A percentile compares a stretch with the other conserved stretches of the same genome.
Conservation (phyloP, 1,284 basidiomycete species). For the Ustilago vetiveriae region DNA sequence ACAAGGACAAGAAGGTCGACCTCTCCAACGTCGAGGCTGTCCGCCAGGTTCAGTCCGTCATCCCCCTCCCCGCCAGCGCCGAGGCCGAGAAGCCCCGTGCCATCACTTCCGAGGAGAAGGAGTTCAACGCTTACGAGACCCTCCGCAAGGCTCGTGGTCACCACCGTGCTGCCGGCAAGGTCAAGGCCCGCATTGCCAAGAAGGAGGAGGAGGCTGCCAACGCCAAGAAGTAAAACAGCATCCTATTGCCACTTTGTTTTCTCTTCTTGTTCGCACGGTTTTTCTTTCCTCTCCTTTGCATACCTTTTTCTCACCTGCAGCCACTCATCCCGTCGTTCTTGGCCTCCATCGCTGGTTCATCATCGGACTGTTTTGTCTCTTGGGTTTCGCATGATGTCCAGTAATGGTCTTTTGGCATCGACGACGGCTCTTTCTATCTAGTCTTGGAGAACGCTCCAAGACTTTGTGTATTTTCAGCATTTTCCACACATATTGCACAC, state of each 20-base stretch:
- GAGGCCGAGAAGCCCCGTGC: constrained; percentile 85
- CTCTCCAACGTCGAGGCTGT: constrained; percentile 84
- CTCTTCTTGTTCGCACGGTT: not conserved
- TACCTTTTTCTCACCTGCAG: constrained; percentile 3
- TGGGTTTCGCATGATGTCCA: not conserved
- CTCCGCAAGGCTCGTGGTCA: constrained; percentile 87
- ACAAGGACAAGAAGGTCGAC: constrained; percentile 84
- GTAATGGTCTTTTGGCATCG: not conserved
- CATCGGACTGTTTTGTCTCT: constrained; percentile 16
- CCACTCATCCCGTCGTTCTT: not conserved
- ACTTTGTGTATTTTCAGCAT: constrained; percentile 39
- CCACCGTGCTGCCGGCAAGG: constrained; percentile 84
- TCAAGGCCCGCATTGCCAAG: constrained; percentile 75
- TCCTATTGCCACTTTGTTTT: not conserved
- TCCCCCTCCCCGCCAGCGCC: constrained; percentile 74
- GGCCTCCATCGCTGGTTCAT: not conserved
- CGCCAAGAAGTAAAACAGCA: constrained; percentile 83
- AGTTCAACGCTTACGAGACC: constrained; percentile 81
- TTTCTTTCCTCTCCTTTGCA: constrained; percentile 8
- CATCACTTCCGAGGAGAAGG: constrained; percentile 91
- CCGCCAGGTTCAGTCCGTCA: constrained; percentile 70
- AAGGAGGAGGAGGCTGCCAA: constrained; percentile 90
- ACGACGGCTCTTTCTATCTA: constrained; percentile 5
- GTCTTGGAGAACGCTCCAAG: not conserved
- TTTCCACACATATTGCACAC: constrained; percentile 8